phyloP scores from a whole-genome alignment of 2,329 filamentous ascomycete species.

The Nannizziopsis arthrosporioides region DNA sequence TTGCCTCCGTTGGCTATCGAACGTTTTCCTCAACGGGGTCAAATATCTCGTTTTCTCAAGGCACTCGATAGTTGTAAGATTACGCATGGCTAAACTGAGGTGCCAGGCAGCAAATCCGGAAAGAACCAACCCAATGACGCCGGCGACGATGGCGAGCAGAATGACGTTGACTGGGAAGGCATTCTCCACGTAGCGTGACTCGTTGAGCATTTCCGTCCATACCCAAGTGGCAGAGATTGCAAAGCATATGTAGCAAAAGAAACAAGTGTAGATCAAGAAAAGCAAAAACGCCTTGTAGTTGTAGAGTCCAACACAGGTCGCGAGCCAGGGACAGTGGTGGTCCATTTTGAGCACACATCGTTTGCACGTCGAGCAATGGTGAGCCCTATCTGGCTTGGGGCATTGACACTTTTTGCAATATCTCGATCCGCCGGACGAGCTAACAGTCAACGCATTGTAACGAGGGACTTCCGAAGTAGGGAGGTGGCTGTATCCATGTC shows the following conservation, averaged over 20 bases:
- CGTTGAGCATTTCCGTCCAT: slow-evolving; percentile 65
- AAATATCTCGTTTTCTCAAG: slow-evolving; percentile 92
- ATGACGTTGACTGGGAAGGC: slow-evolving; percentile 85
- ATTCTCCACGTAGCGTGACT: slow-evolving; percentile 59
- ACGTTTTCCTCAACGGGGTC: slow-evolving; percentile 59
- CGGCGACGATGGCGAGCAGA: slow-evolving; percentile 70
- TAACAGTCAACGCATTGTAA: slow-evolving; percentile 76
- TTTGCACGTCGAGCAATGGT: slow-evolving; percentile 91
- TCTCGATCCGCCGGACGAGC: slow-evolving; percentile 71
- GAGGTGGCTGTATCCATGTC: slow-evolving; percentile 58
- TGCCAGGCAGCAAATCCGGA: slow-evolving; percentile 89
- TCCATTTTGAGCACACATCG: slow-evolving; percentile 98
- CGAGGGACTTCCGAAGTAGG: slow-evolving; percentile 57
- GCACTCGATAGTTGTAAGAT: slow-evolving; percentile 90
- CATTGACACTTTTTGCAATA: slow-evolving; percentile 98
- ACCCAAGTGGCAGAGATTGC: slow-evolving; percentile 69
- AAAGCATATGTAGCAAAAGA: slow-evolving; percentile 77
- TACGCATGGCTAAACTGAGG: slow-evolving; percentile 62
- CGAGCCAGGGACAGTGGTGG: slow-evolving; percentile 96
- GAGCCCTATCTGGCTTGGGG: slow-evolving; percentile 85
- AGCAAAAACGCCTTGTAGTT: slow-evolving; percentile 95
- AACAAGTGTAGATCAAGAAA: slow-evolving; percentile 76
- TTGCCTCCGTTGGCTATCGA: slow-evolving; percentile 51
- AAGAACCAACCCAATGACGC: slow-evolving; percentile 83
- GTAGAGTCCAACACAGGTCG: slow-evolving; percentile 81